A percentile compares a stretch with the other conserved stretches of the same genome.
phyloP scores from a whole-genome alignment of 2,329 filamentous ascomycete species.

The Penicillium sp. region DNA sequence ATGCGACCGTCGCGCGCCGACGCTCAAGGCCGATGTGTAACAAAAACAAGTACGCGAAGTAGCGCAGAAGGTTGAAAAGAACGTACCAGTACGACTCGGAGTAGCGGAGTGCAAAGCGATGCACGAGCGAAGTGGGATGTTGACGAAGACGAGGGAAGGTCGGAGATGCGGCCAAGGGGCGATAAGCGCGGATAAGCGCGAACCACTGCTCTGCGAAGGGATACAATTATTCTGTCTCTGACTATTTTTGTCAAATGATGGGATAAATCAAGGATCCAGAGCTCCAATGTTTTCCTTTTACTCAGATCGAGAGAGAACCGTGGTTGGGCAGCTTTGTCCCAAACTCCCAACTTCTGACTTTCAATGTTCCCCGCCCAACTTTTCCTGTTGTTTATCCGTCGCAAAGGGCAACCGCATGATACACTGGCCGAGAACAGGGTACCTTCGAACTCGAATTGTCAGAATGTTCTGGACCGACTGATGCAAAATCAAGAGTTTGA shows the following conservation, averaged over 20 bases:
- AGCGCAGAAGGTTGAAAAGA: background rate
- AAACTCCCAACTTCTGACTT: background rate
- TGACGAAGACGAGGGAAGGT: conserved; percentile 20
- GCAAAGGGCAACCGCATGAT: conserved; percentile 21
- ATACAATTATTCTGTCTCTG: background rate
- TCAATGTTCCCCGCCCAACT: conserved; percentile 8
- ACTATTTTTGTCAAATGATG: background rate
- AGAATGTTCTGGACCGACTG: too few relatives aligned
- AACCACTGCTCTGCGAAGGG: conserved; percentile 14
- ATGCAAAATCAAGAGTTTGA: too few relatives aligned
- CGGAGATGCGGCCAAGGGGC: conserved; percentile 22
- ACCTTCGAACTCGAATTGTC: too few relatives aligned
- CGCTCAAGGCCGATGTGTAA: background rate
- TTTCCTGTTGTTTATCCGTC: conserved; percentile 16
- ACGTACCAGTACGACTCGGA: conserved; percentile 8
- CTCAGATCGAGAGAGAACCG: background rate
- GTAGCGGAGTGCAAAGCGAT: background rate
- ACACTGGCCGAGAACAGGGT: background rate
- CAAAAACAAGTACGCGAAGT: background rate
- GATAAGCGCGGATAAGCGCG: conserved; percentile 30
- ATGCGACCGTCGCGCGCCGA: background rate
- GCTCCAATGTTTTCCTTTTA: background rate
- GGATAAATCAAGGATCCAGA: background rate
- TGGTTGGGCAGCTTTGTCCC: conserved; percentile 10
- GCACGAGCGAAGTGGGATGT: conserved; percentile 24